A percentile compares a stretch with the other conserved stretches of the same genome.
Evolutionary conservation across 306 rosid species (phyloP).

Genomic region (Lupinus albus): DNA sequence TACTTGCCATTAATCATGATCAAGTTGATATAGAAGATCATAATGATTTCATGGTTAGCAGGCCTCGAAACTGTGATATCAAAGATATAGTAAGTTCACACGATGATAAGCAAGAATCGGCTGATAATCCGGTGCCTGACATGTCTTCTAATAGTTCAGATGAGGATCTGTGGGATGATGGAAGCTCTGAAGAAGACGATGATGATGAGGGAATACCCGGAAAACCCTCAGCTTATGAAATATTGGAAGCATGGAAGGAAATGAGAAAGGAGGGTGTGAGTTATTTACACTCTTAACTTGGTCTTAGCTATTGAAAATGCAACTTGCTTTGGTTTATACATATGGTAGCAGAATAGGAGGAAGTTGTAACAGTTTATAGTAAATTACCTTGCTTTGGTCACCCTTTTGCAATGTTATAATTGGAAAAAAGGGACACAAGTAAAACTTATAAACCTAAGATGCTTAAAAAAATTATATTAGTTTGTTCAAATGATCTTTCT

Average conservation of each 20-base stretch:
- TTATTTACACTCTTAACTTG: constrained; percentile 39
- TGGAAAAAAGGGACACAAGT: background rate
- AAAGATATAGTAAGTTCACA: constrained; percentile 33
- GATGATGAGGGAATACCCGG: constrained; percentile 47
- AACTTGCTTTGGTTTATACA: constrained; percentile 6
- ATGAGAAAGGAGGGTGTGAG: constrained; percentile 55
- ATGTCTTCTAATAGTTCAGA: constrained; percentile 24
- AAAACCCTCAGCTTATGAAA: constrained; percentile 66
- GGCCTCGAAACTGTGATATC: constrained; percentile 34
- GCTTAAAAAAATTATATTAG: background rate
- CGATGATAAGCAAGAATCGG: constrained; percentile 13
- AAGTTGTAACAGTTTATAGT: background rate
- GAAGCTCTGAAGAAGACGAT: background rate
- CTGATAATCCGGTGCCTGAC: constrained; percentile 32
- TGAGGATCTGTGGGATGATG: constrained; percentile 43
- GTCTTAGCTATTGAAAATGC: constrained; percentile 31
- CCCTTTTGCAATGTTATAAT: background rate
- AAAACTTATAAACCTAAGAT: constrained; percentile 13
- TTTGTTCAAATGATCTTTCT: background rate
- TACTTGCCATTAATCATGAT: constrained; percentile 32
- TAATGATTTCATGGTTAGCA: constrained; percentile 32
- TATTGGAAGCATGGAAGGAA: constrained; percentile 75
- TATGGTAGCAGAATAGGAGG: constrained; percentile 13
- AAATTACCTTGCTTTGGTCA: background rate
- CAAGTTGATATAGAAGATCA: constrained; percentile 31